Percentiles rank a stretch among this genome's conserved stretches.
Evolutionary conservation across 352 stramenopile genomes (phyloP).

Genomic region (Globisporangium acanthophoron): DNA sequence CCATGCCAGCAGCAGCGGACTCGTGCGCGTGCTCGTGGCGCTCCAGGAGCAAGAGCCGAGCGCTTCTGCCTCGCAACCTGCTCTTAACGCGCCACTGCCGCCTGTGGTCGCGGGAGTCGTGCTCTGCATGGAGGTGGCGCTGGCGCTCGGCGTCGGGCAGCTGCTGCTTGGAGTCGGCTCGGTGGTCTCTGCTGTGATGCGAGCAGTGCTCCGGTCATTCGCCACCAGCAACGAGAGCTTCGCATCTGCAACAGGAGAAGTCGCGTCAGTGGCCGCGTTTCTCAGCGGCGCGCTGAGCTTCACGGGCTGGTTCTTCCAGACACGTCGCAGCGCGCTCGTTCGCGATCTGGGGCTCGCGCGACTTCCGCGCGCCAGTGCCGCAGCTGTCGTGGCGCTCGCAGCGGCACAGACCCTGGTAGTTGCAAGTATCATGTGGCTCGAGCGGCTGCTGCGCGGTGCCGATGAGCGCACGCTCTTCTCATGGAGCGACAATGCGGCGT

Average conservation of each 20-base stretch:
- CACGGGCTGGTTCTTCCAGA: constrained; percentile 31
- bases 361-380: not conserved
- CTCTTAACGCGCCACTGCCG: constrained; percentile 4
- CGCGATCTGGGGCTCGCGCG: not conserved
- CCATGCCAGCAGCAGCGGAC: constrained; percentile 12
- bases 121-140: constrained; percentile 35
- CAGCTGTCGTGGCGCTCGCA: not conserved
- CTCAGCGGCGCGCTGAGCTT: constrained; percentile 23
- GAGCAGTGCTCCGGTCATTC: not conserved
- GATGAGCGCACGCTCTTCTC: not conserved
- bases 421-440: not conserved
- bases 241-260: not conserved
- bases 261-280: constrained; percentile 16
- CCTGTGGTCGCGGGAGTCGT: constrained; percentile 20
- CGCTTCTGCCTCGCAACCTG: not conserved
- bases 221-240: not conserved
- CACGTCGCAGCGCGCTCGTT: not conserved
- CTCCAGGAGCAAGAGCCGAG: constrained; percentile 1
- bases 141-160: constrained; percentile 23
- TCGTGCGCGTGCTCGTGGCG: constrained; percentile 18
- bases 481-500: constrained; percentile 9
- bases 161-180: constrained; percentile 25
- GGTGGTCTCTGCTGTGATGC: constrained; percentile 13
- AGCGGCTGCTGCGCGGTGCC: constrained; percentile 14
- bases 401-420: not conserved